A percentile compares a stretch with the other conserved stretches of the same genome.
phyloP scores from a whole-genome alignment of 306 rosid genomes.

The Vigna reflexopilosa region DNA sequence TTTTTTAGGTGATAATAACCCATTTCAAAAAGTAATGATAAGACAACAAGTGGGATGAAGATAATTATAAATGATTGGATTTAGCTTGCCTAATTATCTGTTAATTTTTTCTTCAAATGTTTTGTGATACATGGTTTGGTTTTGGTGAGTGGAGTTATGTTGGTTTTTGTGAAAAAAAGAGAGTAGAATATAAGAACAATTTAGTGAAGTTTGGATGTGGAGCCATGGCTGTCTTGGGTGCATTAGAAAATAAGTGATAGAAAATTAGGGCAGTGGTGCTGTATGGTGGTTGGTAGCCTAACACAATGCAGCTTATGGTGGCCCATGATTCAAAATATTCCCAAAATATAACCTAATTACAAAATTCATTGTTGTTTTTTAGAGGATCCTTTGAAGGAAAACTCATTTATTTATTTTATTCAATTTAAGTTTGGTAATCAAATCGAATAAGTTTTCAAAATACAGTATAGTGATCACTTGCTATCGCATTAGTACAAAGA shows the following conservation, averaged over 20 bases:
- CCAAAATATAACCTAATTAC: too few relatives aligned
- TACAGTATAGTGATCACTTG: too few relatives aligned
- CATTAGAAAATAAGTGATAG: not conserved
- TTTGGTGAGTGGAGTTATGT: not conserved
- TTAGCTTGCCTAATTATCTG: constrained; percentile 59
- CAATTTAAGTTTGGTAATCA: too few relatives aligned
- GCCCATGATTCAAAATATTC: not conserved
- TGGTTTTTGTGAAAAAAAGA: not conserved
- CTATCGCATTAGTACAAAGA: too few relatives aligned
- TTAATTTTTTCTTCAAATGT: constrained; percentile 58
- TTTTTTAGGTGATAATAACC: constrained; percentile 30
- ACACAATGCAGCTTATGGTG: constrained; percentile 21
- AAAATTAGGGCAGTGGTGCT: constrained; percentile 29
- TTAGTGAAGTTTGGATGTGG: constrained; percentile 12
- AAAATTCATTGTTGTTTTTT: too few relatives aligned
- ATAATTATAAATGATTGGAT: constrained; percentile 49
- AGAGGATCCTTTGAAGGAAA: too few relatives aligned
- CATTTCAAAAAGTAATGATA: not conserved
- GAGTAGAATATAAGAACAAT: not conserved
- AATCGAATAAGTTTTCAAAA: too few relatives aligned
- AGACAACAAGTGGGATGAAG: constrained; percentile 28
- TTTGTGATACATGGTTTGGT: not conserved
- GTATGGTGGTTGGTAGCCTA: constrained; percentile 28
- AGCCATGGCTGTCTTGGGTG: constrained; percentile 41
- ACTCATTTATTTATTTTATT: too few relatives aligned